phyloP scores from a whole-genome alignment of 2,329 filamentous ascomycete species.

The Beauveria pseudobassiana region DNA sequence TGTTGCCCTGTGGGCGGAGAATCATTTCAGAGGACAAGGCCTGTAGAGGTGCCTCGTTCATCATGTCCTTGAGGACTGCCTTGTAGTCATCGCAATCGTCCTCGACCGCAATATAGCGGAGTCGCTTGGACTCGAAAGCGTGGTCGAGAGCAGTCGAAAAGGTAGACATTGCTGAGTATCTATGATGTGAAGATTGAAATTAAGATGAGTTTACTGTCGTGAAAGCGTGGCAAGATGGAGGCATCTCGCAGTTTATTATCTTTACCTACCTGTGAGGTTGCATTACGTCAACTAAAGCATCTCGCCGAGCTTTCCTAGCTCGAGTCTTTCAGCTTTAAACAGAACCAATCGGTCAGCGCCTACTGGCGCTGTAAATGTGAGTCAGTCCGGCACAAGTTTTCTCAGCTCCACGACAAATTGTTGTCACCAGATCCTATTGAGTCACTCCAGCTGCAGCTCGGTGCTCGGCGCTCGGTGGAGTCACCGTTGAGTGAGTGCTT shows the following conservation, averaged over 20 bases:
- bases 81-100: slow-evolving; percentile 13
- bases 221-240: not conserved
- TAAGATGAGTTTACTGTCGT: not conserved
- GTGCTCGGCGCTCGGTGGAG: not conserved
- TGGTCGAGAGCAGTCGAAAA: slow-evolving; percentile 8
- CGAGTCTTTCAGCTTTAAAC: not conserved
- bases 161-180: not conserved
- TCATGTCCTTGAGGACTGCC: slow-evolving; percentile 10
- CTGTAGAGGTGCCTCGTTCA: slow-evolving; percentile 14
- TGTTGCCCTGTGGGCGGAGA: slow-evolving; percentile 11
- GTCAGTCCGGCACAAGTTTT: not conserved
- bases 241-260: not conserved
- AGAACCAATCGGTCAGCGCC: not conserved
- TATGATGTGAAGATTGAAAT: not conserved
- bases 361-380: not conserved
- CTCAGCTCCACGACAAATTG: not conserved
- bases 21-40: slow-evolving; percentile 10
- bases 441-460: not conserved
- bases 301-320: no score
- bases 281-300: not conserved
- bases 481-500: not conserved
- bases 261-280: not conserved
- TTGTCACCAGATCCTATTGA: not conserved
- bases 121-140: slow-evolving; percentile 15
- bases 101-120: slow-evolving; percentile 16